These are phyloP conservation scores for Casuarina glauca DNA, from an alignment of 306 rosid genomes.

Conservation along the genomic window DNA sequence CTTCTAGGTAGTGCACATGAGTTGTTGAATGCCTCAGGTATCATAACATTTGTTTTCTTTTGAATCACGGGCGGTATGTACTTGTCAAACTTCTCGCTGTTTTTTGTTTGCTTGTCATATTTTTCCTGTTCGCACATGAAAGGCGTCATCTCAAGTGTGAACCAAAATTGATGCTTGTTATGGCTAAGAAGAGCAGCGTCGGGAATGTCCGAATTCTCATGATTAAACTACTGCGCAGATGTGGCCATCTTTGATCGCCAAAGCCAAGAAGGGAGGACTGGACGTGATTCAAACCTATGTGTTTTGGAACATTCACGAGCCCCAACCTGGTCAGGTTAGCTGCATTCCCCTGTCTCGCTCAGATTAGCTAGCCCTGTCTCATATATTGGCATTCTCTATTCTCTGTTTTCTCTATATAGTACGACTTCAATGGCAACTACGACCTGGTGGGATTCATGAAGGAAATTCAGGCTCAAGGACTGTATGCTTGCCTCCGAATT, in stretches of 20 bases:
- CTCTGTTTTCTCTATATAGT: conserved; percentile 36
- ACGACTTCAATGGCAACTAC: conserved; percentile 61
- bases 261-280: conserved; percentile 86
- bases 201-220: too few relatives aligned
- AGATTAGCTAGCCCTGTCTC: too few relatives aligned
- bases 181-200: too few relatives aligned
- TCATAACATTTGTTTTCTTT: too few relatives aligned
- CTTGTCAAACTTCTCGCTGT: too few relatives aligned
- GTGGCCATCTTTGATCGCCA: conserved; percentile 83
- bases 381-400: not conserved
- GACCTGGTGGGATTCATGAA: conserved; percentile 70
- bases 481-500: conserved; percentile 73
- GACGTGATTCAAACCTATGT: conserved; percentile 94
- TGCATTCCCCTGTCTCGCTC: not conserved
- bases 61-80: too few relatives aligned
- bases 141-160: too few relatives aligned
- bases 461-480: conserved; percentile 69
- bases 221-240: conserved; percentile 42
- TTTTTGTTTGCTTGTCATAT: too few relatives aligned
- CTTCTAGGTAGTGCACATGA: too few relatives aligned
- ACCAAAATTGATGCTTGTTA: too few relatives aligned
- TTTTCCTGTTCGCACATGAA: too few relatives aligned
- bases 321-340: conserved; percentile 51
- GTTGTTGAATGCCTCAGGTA: too few relatives aligned
- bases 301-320: conserved; percentile 91